Percentiles rank a stretch among this genome's conserved stretches.
Evolutionary conservation across 169 alveolate genomes (phyloP).

Genomic region (Plasmodium vivax): DNA sequence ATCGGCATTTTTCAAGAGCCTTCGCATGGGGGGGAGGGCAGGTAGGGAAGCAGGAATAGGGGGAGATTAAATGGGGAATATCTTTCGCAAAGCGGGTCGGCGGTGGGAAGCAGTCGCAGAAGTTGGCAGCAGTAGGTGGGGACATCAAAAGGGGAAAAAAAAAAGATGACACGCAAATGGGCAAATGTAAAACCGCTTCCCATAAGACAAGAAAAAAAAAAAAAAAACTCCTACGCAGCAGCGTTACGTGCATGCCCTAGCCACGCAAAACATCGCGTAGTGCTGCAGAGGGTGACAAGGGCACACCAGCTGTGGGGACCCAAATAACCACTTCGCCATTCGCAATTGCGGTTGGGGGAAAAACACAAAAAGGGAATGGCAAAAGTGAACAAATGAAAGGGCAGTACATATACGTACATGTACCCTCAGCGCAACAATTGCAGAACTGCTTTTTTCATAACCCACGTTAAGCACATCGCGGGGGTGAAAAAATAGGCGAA

Average conservation of each 20-base stretch:
- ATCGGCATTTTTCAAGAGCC: slow-evolving; percentile 40
- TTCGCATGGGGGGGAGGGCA: not conserved
- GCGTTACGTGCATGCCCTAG: not conserved
- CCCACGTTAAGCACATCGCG: not conserved
- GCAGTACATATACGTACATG: not conserved
- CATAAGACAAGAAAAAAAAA: not conserved
- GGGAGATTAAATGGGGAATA: not conserved
- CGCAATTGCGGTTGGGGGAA: not conserved
- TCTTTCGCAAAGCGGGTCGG: not conserved
- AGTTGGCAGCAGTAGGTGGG: not conserved
- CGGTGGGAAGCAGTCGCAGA: not conserved
- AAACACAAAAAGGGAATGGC: not conserved
- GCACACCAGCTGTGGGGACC: not conserved
- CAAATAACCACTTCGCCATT: not conserved
- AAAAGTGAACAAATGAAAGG: not conserved
- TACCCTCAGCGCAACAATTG: not conserved
- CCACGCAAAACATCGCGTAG: not conserved
- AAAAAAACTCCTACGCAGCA: not conserved
- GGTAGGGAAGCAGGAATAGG: not conserved
- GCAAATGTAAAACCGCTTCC: not conserved
- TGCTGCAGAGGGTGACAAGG: not conserved
- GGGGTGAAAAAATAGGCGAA: not conserved
- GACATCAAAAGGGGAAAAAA: not conserved
- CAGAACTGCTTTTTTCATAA: not conserved
- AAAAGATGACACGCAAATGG: not conserved